Conservation (phyloP, 306 rosid species). For the Psophocarpus tetragonolobus region DNA sequence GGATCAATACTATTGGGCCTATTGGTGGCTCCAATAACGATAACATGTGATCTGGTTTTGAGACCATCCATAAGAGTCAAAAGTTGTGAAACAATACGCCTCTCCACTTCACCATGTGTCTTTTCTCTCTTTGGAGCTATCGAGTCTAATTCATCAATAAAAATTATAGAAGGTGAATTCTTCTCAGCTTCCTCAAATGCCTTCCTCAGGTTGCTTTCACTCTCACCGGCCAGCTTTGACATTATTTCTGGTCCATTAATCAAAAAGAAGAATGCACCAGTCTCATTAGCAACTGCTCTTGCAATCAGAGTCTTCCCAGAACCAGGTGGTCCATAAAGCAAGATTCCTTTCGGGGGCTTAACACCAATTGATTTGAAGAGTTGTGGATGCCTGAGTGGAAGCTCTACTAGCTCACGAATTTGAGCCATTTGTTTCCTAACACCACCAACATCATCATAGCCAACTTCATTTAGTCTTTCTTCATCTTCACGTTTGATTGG, state of each 20-base stretch:
- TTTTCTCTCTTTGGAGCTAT: constrained; percentile 78
- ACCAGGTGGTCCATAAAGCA: constrained; percentile 78
- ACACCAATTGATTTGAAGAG: constrained; percentile 75
- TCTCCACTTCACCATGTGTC: constrained; percentile 77
- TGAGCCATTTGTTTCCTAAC: constrained; percentile 85
- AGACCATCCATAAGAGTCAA: constrained; percentile 82
- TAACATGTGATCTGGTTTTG: constrained; percentile 60
- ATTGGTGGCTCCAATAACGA: constrained; percentile 71
- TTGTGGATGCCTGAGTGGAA: constrained; percentile 78
- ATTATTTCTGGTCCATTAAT: constrained; percentile 75
- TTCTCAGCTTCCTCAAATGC: constrained; percentile 77
- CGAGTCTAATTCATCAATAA: constrained; percentile 68
- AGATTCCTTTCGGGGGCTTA: constrained; percentile 73
- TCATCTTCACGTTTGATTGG: constrained; percentile 71
- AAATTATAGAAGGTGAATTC: constrained; percentile 76
- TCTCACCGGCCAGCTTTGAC: constrained; percentile 80
- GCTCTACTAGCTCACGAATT: constrained; percentile 71
- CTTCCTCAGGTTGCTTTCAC: constrained; percentile 72
- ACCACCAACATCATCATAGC: constrained; percentile 79
- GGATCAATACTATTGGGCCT: constrained; percentile 69
- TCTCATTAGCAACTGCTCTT: constrained; percentile 77
- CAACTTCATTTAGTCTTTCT: constrained; percentile 60
- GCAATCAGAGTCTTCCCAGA: constrained; percentile 72
- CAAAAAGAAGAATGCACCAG: constrained; percentile 72
- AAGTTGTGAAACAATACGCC: constrained; percentile 72